A percentile compares a stretch with the other conserved stretches of the same genome.
phyloP scores from a whole-genome alignment of 768 basidiomycete species.

The Collybiopsis confluens region DNA sequence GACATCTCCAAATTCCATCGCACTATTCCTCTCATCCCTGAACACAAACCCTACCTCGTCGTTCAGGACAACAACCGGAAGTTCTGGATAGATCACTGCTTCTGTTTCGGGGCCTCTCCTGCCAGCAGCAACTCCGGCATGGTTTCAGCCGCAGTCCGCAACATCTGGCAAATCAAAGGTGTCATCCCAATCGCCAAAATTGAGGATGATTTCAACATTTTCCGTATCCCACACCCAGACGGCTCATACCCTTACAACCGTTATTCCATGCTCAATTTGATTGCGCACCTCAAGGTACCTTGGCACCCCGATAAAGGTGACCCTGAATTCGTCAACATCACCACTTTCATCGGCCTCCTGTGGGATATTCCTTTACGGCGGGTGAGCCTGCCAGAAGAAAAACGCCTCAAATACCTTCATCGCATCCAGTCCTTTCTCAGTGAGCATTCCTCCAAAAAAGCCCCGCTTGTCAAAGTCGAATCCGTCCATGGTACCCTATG shows the following conservation, averaged over 20 bases:
- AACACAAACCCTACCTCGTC: conserved; percentile 30
- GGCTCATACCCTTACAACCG: conserved; percentile 18
- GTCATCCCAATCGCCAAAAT: conserved; percentile 18
- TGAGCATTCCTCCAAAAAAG: background rate
- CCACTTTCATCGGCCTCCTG: conserved; percentile 27
- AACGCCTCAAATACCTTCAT: conserved; percentile 22
- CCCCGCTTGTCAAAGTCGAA: conserved; percentile 9
- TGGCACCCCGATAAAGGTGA: conserved; percentile 25
- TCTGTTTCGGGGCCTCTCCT: conserved; percentile 24
- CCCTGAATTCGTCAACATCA: conserved; percentile 15
- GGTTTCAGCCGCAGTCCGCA: conserved; percentile 22
- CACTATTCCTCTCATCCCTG: conserved; percentile 25
- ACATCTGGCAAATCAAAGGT: conserved; percentile 22
- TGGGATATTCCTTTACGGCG: conserved; percentile 24
- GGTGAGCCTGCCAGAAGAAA: conserved; percentile 26
- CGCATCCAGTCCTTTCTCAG: conserved; percentile 13
- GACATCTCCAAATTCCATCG: conserved; percentile 32
- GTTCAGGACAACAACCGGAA: conserved; percentile 15
- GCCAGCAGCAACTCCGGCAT: conserved; percentile 28
- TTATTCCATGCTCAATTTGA: conserved; percentile 6
- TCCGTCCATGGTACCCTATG: conserved; percentile 26
- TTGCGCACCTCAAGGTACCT: conserved; percentile 19
- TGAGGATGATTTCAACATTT: conserved; percentile 20
- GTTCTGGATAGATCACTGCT: conserved; percentile 28
- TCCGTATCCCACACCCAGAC: conserved; percentile 16